Evolutionary conservation across 2,329 filamentous ascomycete species (phyloP), one percentile per base, ranked within the genome.

Genomic region (Dendryphion nanum): DNA sequence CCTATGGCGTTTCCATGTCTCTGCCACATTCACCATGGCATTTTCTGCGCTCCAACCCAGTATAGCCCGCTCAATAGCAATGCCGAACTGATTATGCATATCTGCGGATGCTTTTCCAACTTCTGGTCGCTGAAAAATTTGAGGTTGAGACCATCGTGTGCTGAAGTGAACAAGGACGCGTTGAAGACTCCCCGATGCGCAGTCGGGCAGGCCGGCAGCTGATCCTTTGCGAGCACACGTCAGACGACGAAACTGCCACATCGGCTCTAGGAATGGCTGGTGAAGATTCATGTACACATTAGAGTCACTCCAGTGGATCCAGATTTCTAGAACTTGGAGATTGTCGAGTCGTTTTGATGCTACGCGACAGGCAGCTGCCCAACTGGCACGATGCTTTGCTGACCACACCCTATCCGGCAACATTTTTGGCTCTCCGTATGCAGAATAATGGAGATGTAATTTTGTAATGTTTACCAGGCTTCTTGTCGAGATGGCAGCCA

Each of bases 371-470:
- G 42, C 46, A 8, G 42, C 38, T 8, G 21, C 44, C 59, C 59
- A 61, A 31, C 47, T 46, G 10, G 34, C 28, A 7, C 33, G 12
- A 35, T 65, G 55, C 28, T 59, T 61, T 2, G 50, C 41, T 18
- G 55, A 53, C 53, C 51, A 64, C 8, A 42, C 17, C 6, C 30
- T 8, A 30, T 61, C 29, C 1, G 37, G 6, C 10, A 16, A 24
- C 4, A 10, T 15, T 6, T n/a, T 6, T 6, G 59, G 57, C 18
- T 37, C 19, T 18, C 57, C 56, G 34, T 64, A 65, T 1, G 51
- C 54, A 7, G 34, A 23, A 42, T 65, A 64, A 31, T 61, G 45
- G 6, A 66, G 38, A 14, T 63, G 42, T 4, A 66, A 28, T 18
- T 51, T 61, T 4, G 48, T 56, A 21, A 67, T 44, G 18, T 38